phyloP scores from a whole-genome alignment of 2,329 filamentous ascomycete species.

The Metarhizium guizhouense region DNA sequence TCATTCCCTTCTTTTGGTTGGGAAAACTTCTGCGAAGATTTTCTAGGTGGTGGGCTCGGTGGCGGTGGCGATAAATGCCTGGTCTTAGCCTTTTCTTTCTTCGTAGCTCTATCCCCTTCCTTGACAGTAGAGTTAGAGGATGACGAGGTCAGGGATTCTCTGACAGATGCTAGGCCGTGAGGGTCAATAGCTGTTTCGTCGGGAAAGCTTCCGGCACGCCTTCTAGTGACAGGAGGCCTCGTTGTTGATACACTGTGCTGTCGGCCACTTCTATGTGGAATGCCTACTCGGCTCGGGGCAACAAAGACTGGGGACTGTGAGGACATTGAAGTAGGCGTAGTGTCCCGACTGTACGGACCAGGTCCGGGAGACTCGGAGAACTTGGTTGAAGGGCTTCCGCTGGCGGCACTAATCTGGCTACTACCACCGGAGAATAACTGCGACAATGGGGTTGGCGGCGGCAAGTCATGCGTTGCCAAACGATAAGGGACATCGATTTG shows the following conservation, averaged over 20 bases:
- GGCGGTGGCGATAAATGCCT: constrained; percentile 38
- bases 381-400: constrained; percentile 64
- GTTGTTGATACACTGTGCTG: constrained; percentile 47
- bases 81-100: constrained; percentile 31
- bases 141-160: constrained; percentile 63
- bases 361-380: constrained; percentile 66
- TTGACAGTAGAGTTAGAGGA: constrained; percentile 63
- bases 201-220: constrained; percentile 45
- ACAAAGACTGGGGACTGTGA: constrained; percentile 62
- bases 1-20: constrained; percentile 13
- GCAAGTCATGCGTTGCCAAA: constrained; percentile 54
- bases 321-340: constrained; percentile 69
- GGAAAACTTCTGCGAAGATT: constrained; percentile 49
- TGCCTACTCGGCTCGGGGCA: constrained; percentile 35
- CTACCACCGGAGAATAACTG: constrained; percentile 49
- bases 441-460: constrained; percentile 51
- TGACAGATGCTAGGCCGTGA: constrained; percentile 53
- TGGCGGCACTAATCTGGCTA: constrained; percentile 49
- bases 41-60: constrained; percentile 53
- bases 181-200: constrained; percentile 41
- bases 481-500: constrained; percentile 43
- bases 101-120: constrained; percentile 33
- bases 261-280: constrained; percentile 31
- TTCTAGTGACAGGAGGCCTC: constrained; percentile 52
- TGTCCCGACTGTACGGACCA: constrained; percentile 65